Base-by-base conservation (phyloP, 371 early-diverging fungal species). In the Saksenaea oblongispora region DNA sequence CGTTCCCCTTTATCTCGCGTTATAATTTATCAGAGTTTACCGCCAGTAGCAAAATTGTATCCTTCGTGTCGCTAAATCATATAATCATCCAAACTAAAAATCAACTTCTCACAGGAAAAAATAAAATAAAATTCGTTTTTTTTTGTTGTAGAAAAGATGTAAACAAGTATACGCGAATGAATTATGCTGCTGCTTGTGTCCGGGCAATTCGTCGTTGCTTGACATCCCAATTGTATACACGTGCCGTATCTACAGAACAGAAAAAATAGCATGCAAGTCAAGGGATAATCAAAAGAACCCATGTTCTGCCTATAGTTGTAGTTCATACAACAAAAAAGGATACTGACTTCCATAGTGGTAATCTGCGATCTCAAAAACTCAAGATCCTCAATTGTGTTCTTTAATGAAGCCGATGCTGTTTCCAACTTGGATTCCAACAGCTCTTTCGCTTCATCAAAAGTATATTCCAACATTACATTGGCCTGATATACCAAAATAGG, bases 141-240 rank as follows among this genome's bases (percentile, higher is more conserved):
- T 47, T 47, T 47, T 47, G 10, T 47, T 47, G n/a, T 47, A 8
- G 51, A 22, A 47, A 22, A 47, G 18, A 47, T 47, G 51, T 8
- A 47, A 22, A 39, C n/a, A 39, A 39, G n/a, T 5, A 39, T 5
- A 39, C 2, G 39, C 24, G 10, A 5, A 22, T 22, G 51, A 47
- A 47, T 47, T 47, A 73, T 59, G 47, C 58, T 4, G 70, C 59
- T 34, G 70, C 75, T 60, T 77, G 72, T 60, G 73, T 79, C 56
- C 84, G 70, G 35, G 84, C 86, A 10, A 83, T 17, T 36, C 91
- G 86, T 62, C 96, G 83, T 66, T 88, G 84, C 77, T 95, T 96
- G 57, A 98, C 98, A 72, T 98, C 98, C 91, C 94, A 95, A 82
- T 98, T 98, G 77, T 95, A 97, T 27, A 97, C 94, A 18, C 98